Evolutionary conservation across 2,329 filamentous ascomycete species (phyloP).

Genomic region (Paradendryphiella salina): DNA sequence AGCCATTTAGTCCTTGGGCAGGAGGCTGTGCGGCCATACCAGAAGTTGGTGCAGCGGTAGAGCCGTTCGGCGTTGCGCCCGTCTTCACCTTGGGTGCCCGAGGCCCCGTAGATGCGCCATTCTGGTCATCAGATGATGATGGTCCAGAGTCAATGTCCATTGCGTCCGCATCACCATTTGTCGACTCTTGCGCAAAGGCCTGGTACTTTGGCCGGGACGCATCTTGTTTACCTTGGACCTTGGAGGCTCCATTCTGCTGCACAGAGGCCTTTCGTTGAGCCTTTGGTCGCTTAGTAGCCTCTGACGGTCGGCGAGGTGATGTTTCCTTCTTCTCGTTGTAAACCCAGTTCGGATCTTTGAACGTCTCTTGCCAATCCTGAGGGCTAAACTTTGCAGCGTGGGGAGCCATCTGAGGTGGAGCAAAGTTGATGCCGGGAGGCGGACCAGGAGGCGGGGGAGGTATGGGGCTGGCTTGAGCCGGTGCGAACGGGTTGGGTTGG

Average conservation of each 20-base stretch:
- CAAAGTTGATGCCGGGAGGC: conserved; percentile 31
- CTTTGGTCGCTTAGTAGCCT: conserved; percentile 34
- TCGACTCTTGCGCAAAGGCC: conserved; percentile 36
- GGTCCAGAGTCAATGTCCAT: conserved; percentile 54
- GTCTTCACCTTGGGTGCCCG: conserved; percentile 11
- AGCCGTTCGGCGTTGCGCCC: conserved; percentile 21
- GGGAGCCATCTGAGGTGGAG: conserved; percentile 24
- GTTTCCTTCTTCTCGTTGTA: conserved; percentile 36
- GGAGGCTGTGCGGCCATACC: conserved; percentile 18
- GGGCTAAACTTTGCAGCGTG: conserved; percentile 47
- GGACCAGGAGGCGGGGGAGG: conserved; percentile 39
- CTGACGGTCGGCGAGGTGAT: conserved; percentile 37
- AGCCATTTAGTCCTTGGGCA: conserved; percentile 45
- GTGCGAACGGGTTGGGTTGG: conserved; percentile 26
- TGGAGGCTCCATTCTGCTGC: conserved; percentile 36
- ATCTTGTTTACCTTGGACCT: conserved; percentile 35
- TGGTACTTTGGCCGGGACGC: conserved; percentile 37
- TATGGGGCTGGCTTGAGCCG: conserved; percentile 27
- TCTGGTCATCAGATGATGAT: conserved; percentile 23
- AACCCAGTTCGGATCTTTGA: conserved; percentile 50
- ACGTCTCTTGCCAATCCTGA: conserved; percentile 50
- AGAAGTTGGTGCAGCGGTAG: conserved; percentile 20
- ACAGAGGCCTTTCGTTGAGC: conserved; percentile 36
- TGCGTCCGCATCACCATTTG: conserved; percentile 43
- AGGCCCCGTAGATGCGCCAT: conserved; percentile 4